Conservation (phyloP, 148 eudicot genomes). For the Cornus controversa region DNA sequence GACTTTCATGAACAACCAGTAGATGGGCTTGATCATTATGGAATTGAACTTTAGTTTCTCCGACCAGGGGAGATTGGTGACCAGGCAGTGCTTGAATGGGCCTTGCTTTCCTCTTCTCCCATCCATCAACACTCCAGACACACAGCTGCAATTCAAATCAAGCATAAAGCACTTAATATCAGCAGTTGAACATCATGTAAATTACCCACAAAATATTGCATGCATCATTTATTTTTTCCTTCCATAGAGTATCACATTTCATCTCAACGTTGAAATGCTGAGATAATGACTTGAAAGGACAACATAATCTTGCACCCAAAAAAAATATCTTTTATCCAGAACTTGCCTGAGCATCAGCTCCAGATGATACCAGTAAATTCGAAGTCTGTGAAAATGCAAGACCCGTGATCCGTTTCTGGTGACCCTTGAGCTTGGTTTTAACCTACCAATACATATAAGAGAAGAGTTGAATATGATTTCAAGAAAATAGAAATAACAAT, state of each 20-base stretch:
- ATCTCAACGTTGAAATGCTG: neutral
- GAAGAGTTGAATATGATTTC: neutral
- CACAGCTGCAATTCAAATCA: conserved; percentile 29
- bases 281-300: neutral
- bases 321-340: neutral
- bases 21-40: conserved; percentile 55
- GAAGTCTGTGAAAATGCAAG: conserved; percentile 51
- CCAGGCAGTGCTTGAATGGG: conserved; percentile 53
- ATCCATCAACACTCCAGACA: conserved; percentile 49
- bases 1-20: conserved; percentile 58
- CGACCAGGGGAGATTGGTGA: conserved; percentile 39
- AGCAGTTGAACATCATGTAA: neutral
- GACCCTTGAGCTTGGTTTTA: conserved; percentile 52
- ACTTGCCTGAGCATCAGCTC: conserved; percentile 67
- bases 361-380: conserved; percentile 53
- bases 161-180: neutral
- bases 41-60: conserved; percentile 60
- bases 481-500: neutral
- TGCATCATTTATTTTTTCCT: neutral
- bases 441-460: conserved; percentile 23
- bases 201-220: neutral
- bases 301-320: neutral
- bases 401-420: conserved; percentile 54
- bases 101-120: conserved; percentile 54
- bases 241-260: neutral